These are phyloP conservation scores for Botryotinia narcissicola DNA, from an alignment of 2,329 filamentous ascomycete species.

Conservation along the genomic window DNA sequence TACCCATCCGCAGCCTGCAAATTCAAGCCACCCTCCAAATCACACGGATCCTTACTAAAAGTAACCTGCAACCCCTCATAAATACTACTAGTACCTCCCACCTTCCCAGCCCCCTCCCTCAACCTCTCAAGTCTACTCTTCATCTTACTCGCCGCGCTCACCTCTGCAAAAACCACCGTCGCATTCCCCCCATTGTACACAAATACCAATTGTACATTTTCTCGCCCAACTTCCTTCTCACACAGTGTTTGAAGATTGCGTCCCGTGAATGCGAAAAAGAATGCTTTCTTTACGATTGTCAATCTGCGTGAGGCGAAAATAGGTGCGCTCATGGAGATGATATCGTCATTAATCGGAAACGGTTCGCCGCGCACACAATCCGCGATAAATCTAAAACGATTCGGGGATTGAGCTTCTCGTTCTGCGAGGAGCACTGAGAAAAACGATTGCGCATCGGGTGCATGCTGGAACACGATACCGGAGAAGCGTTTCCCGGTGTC, in stretches of 20 bases:
- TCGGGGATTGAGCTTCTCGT: slow-evolving; percentile 22
- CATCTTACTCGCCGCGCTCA: slow-evolving; percentile 31
- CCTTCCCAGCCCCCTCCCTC: slow-evolving; percentile 7
- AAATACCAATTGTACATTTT: slow-evolving; percentile 30
- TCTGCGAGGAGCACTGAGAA: slow-evolving; percentile 27
- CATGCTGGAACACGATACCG: slow-evolving; percentile 36
- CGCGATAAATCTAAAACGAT: slow-evolving; percentile 33
- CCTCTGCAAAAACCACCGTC: slow-evolving; percentile 36
- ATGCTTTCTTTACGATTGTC: slow-evolving; percentile 36
- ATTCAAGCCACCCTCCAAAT: slow-evolving; percentile 13
- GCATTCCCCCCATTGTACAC: slow-evolving; percentile 39
- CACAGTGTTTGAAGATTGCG: slow-evolving; percentile 29
- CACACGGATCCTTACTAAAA: slow-evolving; percentile 24
- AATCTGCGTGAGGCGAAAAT: slow-evolving; percentile 34
- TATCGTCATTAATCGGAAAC: slow-evolving; percentile 28
- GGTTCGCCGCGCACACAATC: slow-evolving; percentile 31
- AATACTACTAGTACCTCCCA: neutral
- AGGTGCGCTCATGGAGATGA: slow-evolving; percentile 31
- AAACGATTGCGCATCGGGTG: slow-evolving; percentile 31
- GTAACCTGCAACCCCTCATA: slow-evolving; percentile 19
- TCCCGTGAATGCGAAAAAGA: slow-evolving; percentile 36
- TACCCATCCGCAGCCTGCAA: slow-evolving; percentile 16
- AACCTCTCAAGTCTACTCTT: slow-evolving; percentile 32
- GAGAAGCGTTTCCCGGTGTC: slow-evolving; percentile 27
- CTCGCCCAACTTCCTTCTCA: slow-evolving; percentile 29